Evolutionary conservation across 2,329 filamentous ascomycete species (phyloP).

Genomic region (Fusarium sp.): DNA sequence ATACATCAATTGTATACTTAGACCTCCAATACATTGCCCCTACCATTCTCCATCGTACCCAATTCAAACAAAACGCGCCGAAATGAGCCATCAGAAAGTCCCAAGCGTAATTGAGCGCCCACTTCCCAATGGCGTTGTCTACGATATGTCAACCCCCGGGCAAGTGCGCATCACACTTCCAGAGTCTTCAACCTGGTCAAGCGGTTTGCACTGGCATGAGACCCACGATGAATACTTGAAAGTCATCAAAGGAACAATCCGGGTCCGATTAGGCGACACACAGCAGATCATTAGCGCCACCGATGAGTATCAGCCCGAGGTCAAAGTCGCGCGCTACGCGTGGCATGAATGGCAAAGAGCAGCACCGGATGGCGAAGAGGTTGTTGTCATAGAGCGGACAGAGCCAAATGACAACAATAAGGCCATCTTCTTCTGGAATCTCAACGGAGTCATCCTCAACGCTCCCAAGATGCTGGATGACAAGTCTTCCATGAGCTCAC

Average conservation of each 20-base stretch:
- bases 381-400: constrained; percentile 59
- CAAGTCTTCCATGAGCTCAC: background rate
- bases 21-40: rapidly evolving
- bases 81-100: background rate
- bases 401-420: constrained; percentile 58
- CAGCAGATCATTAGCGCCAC: constrained; percentile 34
- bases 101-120: constrained; percentile 8
- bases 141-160: constrained; percentile 51
- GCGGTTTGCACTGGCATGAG: constrained; percentile 62
- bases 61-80: rapidly evolving
- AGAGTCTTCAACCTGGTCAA: constrained; percentile 57
- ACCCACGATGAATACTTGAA: constrained; percentile 58
- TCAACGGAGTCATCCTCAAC: constrained; percentile 56
- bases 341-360: constrained; percentile 61
- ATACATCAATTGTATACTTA: background rate
- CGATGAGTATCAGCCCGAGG: constrained; percentile 36
- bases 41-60: too few relatives aligned
- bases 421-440: constrained; percentile 61
- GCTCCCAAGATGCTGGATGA: constrained; percentile 18
- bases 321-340: constrained; percentile 50
- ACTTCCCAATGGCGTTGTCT: constrained; percentile 36
- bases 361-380: constrained; percentile 47
- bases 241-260: constrained; percentile 53
- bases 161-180: constrained; percentile 58
- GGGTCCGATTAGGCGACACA: constrained; percentile 33